phyloP scores from a whole-genome alignment of 345 rosid species.

The Syzygium oleosum region DNA sequence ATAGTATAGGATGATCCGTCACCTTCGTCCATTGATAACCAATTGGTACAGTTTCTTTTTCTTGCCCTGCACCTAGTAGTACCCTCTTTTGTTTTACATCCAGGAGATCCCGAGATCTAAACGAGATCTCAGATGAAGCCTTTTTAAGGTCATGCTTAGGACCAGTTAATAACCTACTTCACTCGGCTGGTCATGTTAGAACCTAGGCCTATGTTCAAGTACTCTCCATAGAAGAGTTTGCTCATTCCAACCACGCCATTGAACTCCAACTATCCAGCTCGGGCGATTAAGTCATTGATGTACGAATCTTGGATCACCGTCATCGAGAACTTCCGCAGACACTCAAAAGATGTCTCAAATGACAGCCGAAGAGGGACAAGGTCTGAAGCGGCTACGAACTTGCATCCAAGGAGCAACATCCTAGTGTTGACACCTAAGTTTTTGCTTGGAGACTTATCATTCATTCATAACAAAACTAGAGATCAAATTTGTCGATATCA shows the following conservation, averaged over 20 bases:
- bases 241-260: conserved; percentile 28
- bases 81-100: neutral
- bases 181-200: conserved; percentile 48
- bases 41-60: neutral
- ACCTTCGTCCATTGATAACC: neutral
- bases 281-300: conserved; percentile 50
- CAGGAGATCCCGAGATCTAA: neutral
- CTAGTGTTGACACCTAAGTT: too few species aligned
- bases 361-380: conserved; percentile 29
- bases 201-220: conserved; percentile 61
- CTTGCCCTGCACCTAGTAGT: neutral
- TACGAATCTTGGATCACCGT: conserved; percentile 34
- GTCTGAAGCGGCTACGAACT: conserved; percentile 52
- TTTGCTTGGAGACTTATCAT: neutral
- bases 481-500: neutral
- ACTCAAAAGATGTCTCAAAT: conserved; percentile 49
- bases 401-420: too few species aligned
- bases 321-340: conserved; percentile 66
- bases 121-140: neutral
- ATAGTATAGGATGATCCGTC: neutral
- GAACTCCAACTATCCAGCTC: conserved; percentile 78
- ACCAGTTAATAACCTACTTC: conserved; percentile 22
- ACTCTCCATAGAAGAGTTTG: conserved; percentile 68
- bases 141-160: neutral
- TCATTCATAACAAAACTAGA: neutral